A percentile compares a stretch with the other conserved stretches of the same genome.
Conservation (phyloP, 1,284 basidiomycete genomes). For the Cryptococcus hybrid region DNA sequence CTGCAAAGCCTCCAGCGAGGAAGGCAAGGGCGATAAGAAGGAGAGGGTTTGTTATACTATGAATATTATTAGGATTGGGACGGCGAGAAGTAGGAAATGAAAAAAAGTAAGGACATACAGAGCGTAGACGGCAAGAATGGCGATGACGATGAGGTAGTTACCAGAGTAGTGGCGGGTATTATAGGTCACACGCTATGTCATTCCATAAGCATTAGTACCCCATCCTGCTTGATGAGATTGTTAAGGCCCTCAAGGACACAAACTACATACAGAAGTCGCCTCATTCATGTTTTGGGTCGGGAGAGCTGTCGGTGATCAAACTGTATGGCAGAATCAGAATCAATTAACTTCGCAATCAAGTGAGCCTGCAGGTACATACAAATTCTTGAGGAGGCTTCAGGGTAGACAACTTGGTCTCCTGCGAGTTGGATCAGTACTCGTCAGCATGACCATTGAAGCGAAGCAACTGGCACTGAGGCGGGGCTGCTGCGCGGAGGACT, state of each 20-base stretch:
- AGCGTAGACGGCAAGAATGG: slow-evolving; percentile 82
- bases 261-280: slow-evolving; percentile 49
- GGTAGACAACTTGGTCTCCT: slow-evolving; percentile 38
- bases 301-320: slow-evolving; percentile 90
- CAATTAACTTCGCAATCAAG: no score
- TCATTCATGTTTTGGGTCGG: slow-evolving; percentile 63
- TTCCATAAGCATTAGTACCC: not conserved
- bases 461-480: not conserved
- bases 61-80: not conserved
- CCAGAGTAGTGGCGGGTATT: slow-evolving; percentile 92
- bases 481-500: not conserved
- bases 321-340: slow-evolving; percentile 15
- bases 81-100: not conserved
- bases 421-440: not conserved
- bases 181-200: slow-evolving; percentile 73
- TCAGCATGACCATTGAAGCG: slow-evolving; percentile 3
- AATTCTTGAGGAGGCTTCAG: slow-evolving; percentile 41
- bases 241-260: slow-evolving; percentile 5
- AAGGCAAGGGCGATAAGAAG: slow-evolving; percentile 82
- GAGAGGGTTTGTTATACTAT: slow-evolving; percentile 65
- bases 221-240: not conserved
- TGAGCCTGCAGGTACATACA: slow-evolving; percentile 20
- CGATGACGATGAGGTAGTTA: slow-evolving; percentile 84
- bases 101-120: slow-evolving; percentile 56
- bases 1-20: slow-evolving; percentile 84